Percentiles rank a stretch among this genome's conserved stretches.
Evolutionary conservation across 805 yeast species (phyloP).

Genomic region (Debaryomyces hansenii): DNA sequence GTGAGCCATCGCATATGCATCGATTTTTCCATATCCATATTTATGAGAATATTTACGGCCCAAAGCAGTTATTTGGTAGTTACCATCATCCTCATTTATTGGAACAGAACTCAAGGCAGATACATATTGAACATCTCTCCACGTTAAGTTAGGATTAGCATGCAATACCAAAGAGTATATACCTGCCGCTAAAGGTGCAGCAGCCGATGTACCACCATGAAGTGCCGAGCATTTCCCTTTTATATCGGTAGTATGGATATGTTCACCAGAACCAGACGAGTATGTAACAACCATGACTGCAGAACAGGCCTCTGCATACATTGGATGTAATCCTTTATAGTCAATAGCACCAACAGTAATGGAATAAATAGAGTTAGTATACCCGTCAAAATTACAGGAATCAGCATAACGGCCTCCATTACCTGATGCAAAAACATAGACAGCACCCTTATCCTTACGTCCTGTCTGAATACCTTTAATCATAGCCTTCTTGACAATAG

Average conservation of each 20-base stretch:
- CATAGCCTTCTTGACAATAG: constrained; percentile 76
- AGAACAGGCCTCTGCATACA: constrained; percentile 88
- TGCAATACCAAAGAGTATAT: constrained; percentile 78
- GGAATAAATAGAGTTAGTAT: constrained; percentile 92
- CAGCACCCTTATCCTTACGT: constrained; percentile 73
- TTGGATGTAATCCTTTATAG: constrained; percentile 81
- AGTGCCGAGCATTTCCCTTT: constrained; percentile 62
- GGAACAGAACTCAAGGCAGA: constrained; percentile 70
- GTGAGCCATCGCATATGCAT: constrained; percentile 73
- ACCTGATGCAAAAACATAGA: constrained; percentile 95
- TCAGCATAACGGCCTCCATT: constrained; percentile 85
- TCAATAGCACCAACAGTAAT: constrained; percentile 95
- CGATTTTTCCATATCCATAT: constrained; percentile 91
- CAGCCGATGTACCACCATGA: constrained; percentile 98
- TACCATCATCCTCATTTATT: constrained; percentile 64
- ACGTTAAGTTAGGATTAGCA: constrained; percentile 83
- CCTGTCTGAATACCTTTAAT: constrained; percentile 85
- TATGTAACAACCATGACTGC: constrained; percentile 95
- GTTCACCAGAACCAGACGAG: constrained; percentile 87
- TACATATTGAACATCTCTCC: constrained; percentile 94
- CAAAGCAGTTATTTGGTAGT: constrained; percentile 72
- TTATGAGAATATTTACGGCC: constrained; percentile 74
- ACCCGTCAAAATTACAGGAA: constrained; percentile 95
- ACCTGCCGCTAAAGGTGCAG: constrained; percentile 99
- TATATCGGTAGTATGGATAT: constrained; percentile 85